Evolutionary conservation across 345 rosid genomes (phyloP).

Genomic region (Sonneratia alba): DNA sequence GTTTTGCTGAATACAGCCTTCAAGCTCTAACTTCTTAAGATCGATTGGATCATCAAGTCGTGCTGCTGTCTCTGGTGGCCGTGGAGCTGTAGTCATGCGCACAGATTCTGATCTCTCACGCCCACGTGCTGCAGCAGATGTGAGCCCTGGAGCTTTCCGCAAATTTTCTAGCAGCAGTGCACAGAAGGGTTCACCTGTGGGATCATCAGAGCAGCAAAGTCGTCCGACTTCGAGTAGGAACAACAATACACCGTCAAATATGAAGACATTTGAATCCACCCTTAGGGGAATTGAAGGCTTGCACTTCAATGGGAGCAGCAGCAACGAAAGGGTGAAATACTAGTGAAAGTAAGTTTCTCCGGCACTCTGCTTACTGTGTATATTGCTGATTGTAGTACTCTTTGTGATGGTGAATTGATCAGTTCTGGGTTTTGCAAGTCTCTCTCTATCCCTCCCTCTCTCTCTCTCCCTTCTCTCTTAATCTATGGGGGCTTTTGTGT

Average conservation of each 20-base stretch:
- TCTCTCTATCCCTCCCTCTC: too few species aligned
- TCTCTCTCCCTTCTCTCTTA: too few species aligned
- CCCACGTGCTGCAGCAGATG: slow-evolving; percentile 25
- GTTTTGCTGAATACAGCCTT: slow-evolving; percentile 29
- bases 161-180: slow-evolving; percentile 43
- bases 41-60: slow-evolving; percentile 55
- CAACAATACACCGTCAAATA: slow-evolving; percentile 21
- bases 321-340: slow-evolving; percentile 33
- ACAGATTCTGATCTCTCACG: slow-evolving; percentile 52
- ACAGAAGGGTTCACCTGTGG: slow-evolving; percentile 43
- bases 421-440: background rate
- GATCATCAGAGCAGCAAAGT: slow-evolving; percentile 50
- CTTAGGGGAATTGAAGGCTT: slow-evolving; percentile 73
- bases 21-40: slow-evolving; percentile 45
- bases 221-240: slow-evolving; percentile 39
- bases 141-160: slow-evolving; percentile 32
- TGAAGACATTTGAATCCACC: slow-evolving; percentile 60
- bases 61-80: slow-evolving; percentile 44
- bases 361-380: background rate
- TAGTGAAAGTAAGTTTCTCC: slow-evolving; percentile 8
- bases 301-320: slow-evolving; percentile 31
- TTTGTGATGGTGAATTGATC: background rate
- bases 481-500: background rate
- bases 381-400: background rate
- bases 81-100: slow-evolving; percentile 31